Percentiles rank a stretch among this genome's conserved stretches.
phyloP scores from a whole-genome alignment of 2,329 filamentous ascomycete species.

The Zasmidium cellare region DNA sequence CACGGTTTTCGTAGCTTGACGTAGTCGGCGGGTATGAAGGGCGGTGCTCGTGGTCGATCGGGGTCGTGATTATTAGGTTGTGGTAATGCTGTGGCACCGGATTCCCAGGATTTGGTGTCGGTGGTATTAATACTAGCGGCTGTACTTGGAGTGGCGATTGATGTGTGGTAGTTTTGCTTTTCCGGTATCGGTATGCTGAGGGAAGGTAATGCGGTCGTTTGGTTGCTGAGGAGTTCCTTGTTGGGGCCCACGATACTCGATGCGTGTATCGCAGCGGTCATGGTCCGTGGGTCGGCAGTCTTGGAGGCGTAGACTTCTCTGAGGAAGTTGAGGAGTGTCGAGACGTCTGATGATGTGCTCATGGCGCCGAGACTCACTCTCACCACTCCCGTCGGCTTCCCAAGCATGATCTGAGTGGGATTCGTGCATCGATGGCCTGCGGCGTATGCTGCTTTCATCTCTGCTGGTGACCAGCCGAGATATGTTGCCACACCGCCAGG shows the following conservation, averaged over 20 bases:
- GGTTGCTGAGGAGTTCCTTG: slow-evolving; percentile 8
- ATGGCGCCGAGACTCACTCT: slow-evolving; percentile 63
- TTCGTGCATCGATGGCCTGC: slow-evolving; percentile 60
- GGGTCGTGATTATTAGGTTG: slow-evolving; percentile 9
- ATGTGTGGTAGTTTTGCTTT: slow-evolving; percentile 4
- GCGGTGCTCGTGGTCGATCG: slow-evolving; percentile 27
- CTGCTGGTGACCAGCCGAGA: slow-evolving; percentile 53
- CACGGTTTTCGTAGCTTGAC: slow-evolving; percentile 31
- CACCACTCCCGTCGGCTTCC: slow-evolving; percentile 61
- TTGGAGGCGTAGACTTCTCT: slow-evolving; percentile 31
- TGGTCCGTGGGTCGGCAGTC: slow-evolving; percentile 7
- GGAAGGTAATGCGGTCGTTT: slow-evolving; percentile 4
- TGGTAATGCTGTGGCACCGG: slow-evolving; percentile 12
- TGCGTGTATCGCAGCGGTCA: neutral
- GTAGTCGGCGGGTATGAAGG: slow-evolving; percentile 35
- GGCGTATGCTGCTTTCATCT: slow-evolving; percentile 56
- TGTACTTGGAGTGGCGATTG: slow-evolving; percentile 17
- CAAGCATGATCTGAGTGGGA: slow-evolving; percentile 54
- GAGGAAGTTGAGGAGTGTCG: slow-evolving; percentile 58
- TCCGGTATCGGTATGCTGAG: slow-evolving; percentile 23
- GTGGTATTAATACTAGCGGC: slow-evolving; percentile 15
- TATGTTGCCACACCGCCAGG: slow-evolving; percentile 52
- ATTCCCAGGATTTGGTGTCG: slow-evolving; percentile 18
- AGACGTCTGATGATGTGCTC: slow-evolving; percentile 58
- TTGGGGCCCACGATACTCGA: slow-evolving; percentile 3